These are phyloP conservation scores for Lentinula guzmanii DNA, from an alignment of 768 basidiomycete species.

Conservation along the genomic window DNA sequence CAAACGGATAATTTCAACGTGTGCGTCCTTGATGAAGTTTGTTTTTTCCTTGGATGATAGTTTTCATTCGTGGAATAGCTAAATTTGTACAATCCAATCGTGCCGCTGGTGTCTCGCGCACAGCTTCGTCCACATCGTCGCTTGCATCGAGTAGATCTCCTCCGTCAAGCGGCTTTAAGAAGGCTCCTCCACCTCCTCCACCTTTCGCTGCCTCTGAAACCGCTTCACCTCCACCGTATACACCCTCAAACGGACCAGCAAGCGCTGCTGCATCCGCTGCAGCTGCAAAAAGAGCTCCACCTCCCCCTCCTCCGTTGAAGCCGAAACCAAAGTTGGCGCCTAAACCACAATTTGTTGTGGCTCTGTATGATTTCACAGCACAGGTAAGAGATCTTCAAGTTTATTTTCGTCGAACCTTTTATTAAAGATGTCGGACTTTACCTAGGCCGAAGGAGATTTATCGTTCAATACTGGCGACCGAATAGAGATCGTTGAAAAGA, in stretches of 20 bases:
- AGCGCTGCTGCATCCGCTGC: conserved; percentile 20
- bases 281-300: conserved; percentile 69
- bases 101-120: conserved; percentile 17
- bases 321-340: conserved; percentile 74
- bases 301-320: conserved; percentile 89
- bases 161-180: conserved; percentile 37
- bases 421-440: background rate
- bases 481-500: conserved; percentile 85
- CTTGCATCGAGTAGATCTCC: conserved; percentile 17
- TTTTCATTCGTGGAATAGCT: conserved; percentile 31
- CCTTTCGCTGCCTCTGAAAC: conserved; percentile 23
- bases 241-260: conserved; percentile 19
- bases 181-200: conserved; percentile 49
- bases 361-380: conserved; percentile 91
- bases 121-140: conserved; percentile 21
- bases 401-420: background rate
- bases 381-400: conserved; percentile 49
- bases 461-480: conserved; percentile 84
- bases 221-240: conserved; percentile 43
- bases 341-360: conserved; percentile 73
- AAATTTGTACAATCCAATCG: conserved; percentile 61
- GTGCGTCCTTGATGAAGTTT: conserved; percentile 37
- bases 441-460: conserved; percentile 84
- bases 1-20: conserved; percentile 80
- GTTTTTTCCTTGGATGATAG: background rate